These are phyloP conservation scores for Pistacia vera DNA, from an alignment of 345 rosid genomes.

Conservation along the genomic window DNA sequence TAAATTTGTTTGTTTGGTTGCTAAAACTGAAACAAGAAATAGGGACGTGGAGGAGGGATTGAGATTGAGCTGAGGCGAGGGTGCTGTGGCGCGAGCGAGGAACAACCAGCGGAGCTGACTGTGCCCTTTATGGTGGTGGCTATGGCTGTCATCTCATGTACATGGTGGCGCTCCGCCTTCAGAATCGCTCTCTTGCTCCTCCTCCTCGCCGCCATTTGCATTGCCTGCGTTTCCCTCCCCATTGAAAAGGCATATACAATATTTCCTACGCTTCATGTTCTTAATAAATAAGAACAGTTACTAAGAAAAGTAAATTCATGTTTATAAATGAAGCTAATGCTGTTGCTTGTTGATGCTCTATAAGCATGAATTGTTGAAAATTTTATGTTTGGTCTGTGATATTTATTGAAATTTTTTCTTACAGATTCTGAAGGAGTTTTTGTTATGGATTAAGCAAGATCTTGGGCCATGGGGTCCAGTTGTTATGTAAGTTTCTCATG, in stretches of 20 bases:
- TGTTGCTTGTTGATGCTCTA: too few species aligned
- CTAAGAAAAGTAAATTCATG: too few species aligned
- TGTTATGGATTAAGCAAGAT: conserved; percentile 61
- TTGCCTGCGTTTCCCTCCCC: conserved; percentile 44
- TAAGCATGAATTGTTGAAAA: too few species aligned
- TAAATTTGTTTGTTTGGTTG: background rate
- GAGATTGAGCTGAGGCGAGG: conserved; percentile 27
- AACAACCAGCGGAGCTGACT: conserved; percentile 1
- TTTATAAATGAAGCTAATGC: too few species aligned
- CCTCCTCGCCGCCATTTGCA: conserved; percentile 31
- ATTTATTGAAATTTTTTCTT: background rate
- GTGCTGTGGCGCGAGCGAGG: conserved; percentile 12
- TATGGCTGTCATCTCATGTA: conserved; percentile 28
- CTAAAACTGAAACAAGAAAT: conserved; percentile 7
- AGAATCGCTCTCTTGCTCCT: conserved; percentile 41
- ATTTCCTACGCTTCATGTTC: background rate
- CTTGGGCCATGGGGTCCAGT: conserved; percentile 62
- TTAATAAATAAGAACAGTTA: too few species aligned
- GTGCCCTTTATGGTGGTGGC: background rate
- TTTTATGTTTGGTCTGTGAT: background rate
- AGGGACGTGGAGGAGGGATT: conserved; percentile 32
- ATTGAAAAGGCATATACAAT: conserved; percentile 33
- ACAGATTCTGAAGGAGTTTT: conserved; percentile 50
- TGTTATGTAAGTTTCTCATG: conserved; percentile 46
- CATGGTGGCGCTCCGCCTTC: conserved; percentile 31